A percentile compares a stretch with the other conserved stretches of the same genome.
These are phyloP conservation scores for Gossypium raimondii DNA, from an alignment of 345 rosid species.

Conservation along the genomic window DNA sequence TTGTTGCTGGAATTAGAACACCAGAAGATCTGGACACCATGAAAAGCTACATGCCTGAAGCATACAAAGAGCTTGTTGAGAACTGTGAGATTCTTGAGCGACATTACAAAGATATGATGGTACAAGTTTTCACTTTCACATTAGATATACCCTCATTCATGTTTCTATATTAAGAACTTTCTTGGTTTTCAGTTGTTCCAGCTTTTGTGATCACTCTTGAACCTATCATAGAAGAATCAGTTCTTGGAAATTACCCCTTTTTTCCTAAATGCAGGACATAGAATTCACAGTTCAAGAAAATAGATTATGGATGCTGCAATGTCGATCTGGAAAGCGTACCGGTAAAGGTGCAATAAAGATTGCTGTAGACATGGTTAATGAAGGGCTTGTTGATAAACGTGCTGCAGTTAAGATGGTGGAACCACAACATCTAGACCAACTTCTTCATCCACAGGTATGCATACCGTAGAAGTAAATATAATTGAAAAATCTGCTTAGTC, in stretches of 20 bases:
- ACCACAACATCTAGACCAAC: constrained; percentile 86
- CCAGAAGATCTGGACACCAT: constrained; percentile 77
- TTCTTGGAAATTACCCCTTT: background rate
- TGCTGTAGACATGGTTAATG: constrained; percentile 84
- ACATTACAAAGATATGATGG: constrained; percentile 98
- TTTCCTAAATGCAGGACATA: constrained; percentile 52
- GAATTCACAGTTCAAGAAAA: constrained; percentile 97
- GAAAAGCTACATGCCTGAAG: constrained; percentile 73
- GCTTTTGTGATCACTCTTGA: background rate
- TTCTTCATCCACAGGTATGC: constrained; percentile 87
- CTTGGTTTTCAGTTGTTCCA: background rate
- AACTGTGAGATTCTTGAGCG: constrained; percentile 78
- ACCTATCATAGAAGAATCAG: background rate
- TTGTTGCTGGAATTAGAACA: constrained; percentile 93
- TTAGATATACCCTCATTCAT: background rate
- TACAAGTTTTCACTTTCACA: constrained; percentile 20
- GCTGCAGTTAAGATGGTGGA: constrained; percentile 76
- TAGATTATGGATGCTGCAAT: constrained; percentile 95
- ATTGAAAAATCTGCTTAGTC: background rate
- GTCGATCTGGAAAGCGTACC: constrained; percentile 85
- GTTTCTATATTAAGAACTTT: background rate
- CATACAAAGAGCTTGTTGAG: constrained; percentile 79
- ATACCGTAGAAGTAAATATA: background rate
- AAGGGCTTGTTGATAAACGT: constrained; percentile 67
- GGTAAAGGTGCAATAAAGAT: constrained; percentile 91